A percentile compares a stretch with the other conserved stretches of the same genome.
phyloP scores from a whole-genome alignment of 164 flowering plant species.

The Dillenia turbinata region DNA sequence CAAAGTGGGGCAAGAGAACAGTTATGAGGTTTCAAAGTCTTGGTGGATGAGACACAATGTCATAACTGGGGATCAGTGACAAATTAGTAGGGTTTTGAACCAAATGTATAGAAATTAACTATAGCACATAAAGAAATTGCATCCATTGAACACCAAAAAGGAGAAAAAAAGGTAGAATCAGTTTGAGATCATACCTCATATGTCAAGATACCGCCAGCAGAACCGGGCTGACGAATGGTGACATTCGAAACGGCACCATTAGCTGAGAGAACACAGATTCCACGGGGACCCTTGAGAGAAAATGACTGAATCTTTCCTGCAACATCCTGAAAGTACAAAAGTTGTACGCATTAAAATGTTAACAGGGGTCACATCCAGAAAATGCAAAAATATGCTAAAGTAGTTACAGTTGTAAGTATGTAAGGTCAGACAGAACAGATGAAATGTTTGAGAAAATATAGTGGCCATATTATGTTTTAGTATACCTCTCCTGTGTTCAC shows the following conservation, averaged over 20 bases:
- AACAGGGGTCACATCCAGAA: neutral
- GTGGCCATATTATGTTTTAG: no score
- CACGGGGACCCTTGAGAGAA: conserved; percentile 64
- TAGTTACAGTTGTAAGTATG: neutral
- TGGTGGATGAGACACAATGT: neutral
- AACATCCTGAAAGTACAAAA: conserved; percentile 58
- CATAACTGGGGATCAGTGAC: neutral
- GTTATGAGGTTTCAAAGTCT: neutral
- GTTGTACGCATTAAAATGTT: neutral
- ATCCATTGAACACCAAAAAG: neutral
- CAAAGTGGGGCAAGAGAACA: neutral
- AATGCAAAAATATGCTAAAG: neutral
- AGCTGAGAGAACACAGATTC: conserved; percentile 80
- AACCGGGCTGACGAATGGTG: conserved; percentile 76
- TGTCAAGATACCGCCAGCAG: conserved; percentile 75
- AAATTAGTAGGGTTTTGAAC: neutral
- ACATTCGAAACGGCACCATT: conserved; percentile 85
- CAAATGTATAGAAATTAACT: no score
- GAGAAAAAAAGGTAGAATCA: neutral
- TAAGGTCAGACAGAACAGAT: no score
- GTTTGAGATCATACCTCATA: conserved; percentile 55
- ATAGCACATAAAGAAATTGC: no score
- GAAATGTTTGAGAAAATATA: no score
- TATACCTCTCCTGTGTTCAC: conserved; percentile 82
- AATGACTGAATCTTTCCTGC: conserved; percentile 59